Evolutionary conservation across 2,329 filamentous ascomycete species (phyloP).

Genomic region (Trichoderma polysporum): DNA sequence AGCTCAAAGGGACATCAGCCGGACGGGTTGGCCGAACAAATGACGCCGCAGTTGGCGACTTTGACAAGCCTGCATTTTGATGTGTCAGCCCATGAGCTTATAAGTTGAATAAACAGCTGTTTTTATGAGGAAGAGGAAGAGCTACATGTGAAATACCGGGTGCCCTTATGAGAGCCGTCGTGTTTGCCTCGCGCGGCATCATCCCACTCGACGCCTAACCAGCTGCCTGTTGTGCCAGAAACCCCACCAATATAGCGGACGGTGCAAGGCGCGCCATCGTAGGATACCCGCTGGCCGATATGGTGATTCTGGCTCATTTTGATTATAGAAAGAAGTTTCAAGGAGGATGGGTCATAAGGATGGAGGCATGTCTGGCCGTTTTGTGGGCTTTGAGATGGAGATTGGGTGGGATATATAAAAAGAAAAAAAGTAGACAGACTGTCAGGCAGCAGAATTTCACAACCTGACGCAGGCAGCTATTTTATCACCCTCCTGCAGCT

Average conservation of each 20-base stretch:
- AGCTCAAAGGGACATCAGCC: slow-evolving; percentile 66
- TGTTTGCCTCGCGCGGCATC: slow-evolving; percentile 85
- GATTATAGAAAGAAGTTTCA: not conserved
- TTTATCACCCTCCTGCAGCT: not conserved
- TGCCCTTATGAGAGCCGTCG: slow-evolving; percentile 76
- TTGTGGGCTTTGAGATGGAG: not conserved
- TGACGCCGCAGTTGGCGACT: slow-evolving; percentile 71
- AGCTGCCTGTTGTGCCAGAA: slow-evolving; percentile 71
- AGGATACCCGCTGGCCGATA: slow-evolving; percentile 76
- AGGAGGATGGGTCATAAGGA: not conserved
- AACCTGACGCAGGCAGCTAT: slow-evolving; percentile 1
- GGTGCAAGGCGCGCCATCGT: slow-evolving; percentile 75
- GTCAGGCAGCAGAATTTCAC: slow-evolving; percentile 27
- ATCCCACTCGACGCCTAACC: slow-evolving; percentile 98
- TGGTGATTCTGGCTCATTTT: slow-evolving; percentile 43
- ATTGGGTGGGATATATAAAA: not conserved
- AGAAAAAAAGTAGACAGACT: not conserved
- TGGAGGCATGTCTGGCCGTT: not conserved
- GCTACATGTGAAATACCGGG: slow-evolving; percentile 79
- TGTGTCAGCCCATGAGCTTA: not conserved
- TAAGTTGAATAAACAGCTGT: not conserved
- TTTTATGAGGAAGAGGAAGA: not conserved
- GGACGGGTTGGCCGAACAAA: slow-evolving; percentile 79
- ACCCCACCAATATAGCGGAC: slow-evolving; percentile 80
- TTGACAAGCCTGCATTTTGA: slow-evolving; percentile 52